phyloP scores from a whole-genome alignment of 2,329 filamentous ascomycete species.

The Pseudopyrenochaeta lycopersici region DNA sequence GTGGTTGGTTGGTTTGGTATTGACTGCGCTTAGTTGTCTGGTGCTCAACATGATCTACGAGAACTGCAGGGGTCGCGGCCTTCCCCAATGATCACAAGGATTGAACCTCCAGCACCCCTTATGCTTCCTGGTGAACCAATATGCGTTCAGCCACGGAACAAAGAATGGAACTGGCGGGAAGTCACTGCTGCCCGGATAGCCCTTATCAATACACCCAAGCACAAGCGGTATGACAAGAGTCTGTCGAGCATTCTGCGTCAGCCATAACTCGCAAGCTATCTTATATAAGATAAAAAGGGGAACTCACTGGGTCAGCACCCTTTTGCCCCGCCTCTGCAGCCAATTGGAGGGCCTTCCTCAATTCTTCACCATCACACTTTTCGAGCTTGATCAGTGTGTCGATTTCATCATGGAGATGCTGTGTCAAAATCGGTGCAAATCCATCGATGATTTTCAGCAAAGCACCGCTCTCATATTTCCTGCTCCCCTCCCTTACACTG shows the following conservation, averaged over 20 bases:
- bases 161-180: conserved; percentile 48
- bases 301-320: conserved; percentile 15
- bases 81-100: conserved; percentile 45
- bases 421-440: conserved; percentile 22
- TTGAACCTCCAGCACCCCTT: conserved; percentile 46
- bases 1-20: no score
- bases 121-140: conserved; percentile 40
- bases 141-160: conserved; percentile 45
- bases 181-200: conserved; percentile 39
- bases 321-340: conserved; percentile 1
- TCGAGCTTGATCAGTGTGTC: conserved; percentile 23
- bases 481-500: not conserved
- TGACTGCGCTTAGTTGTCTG: no score
- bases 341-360: conserved; percentile 12
- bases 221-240: conserved; percentile 40
- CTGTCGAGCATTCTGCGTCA: not conserved
- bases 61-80: conserved; percentile 29
- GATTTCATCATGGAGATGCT: conserved; percentile 33
- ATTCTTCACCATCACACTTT: conserved; percentile 14
- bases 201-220: conserved; percentile 44
- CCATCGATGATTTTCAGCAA: conserved; percentile 21
- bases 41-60: not conserved
- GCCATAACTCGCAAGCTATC: not conserved
- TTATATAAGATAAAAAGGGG: no score
- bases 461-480: conserved; percentile 14